Evolutionary conservation across 164 flowering plant species (phyloP).

Genomic region (Houttuynia cordata): DNA sequence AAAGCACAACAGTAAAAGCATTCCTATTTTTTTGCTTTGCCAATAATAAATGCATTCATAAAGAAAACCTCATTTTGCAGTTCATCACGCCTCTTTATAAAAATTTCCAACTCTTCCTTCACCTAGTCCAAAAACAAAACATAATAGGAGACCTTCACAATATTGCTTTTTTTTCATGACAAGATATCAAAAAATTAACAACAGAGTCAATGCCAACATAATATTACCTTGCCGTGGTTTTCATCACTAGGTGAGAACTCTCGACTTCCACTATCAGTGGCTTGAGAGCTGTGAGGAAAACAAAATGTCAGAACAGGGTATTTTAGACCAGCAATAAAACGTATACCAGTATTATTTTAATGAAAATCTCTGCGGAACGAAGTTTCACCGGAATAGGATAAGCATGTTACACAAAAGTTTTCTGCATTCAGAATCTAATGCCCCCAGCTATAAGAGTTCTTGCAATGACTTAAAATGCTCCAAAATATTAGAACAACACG

Average conservation of each 20-base stretch:
- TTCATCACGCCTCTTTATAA: constrained; percentile 42
- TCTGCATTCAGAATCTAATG: not conserved
- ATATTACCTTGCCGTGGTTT: constrained; percentile 37
- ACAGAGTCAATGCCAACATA: not conserved
- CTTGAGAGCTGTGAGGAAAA: constrained; percentile 28
- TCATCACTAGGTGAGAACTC: constrained; percentile 44
- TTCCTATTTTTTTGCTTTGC: not conserved
- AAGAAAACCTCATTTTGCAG: constrained; percentile 59
- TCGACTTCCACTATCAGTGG: constrained; percentile 25
- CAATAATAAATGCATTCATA: not conserved
- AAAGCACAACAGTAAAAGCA: not conserved
- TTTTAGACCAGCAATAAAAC: not conserved
- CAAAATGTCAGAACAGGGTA: not conserved
- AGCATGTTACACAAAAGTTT: not conserved
- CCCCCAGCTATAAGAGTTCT: not conserved
- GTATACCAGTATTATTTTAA: too few relatives aligned
- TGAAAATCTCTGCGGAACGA: too few relatives aligned
- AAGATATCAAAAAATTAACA: not conserved
- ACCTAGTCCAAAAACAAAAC: constrained; percentile 22
- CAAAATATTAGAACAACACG: too few relatives aligned
- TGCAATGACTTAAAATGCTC: not conserved
- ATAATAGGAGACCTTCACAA: not conserved
- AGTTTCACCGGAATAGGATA: too few relatives aligned
- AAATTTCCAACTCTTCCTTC: constrained; percentile 36
- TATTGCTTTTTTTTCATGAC: not conserved